A percentile compares a stretch with the other conserved stretches of the same genome.
phyloP scores from a whole-genome alignment of 2,329 filamentous ascomycete species.

The Chalara sp. region DNA sequence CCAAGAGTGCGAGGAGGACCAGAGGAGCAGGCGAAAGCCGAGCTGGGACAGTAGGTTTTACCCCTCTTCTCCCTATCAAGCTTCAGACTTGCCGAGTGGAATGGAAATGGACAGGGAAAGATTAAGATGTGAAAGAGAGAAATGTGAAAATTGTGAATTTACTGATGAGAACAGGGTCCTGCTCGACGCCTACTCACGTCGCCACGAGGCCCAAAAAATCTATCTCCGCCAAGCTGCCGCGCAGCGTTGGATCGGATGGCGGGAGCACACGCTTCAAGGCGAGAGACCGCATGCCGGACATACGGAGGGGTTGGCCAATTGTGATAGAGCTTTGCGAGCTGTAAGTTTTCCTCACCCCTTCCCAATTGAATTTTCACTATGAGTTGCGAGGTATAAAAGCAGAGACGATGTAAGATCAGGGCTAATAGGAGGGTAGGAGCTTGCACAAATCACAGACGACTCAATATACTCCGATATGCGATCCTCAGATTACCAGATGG shows the following conservation, averaged over 20 bases:
- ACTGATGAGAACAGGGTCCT: slow-evolving; percentile 36
- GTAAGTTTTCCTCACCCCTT: slow-evolving; percentile 34
- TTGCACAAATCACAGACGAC: slow-evolving; percentile 52
- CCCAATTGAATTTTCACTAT: not conserved
- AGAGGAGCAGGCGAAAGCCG: slow-evolving; percentile 54
- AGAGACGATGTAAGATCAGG: too few relatives aligned
- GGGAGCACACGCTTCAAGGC: slow-evolving; percentile 46
- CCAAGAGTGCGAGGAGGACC: slow-evolving; percentile 45
- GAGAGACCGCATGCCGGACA: slow-evolving; percentile 40
- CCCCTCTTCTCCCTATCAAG: not conserved
- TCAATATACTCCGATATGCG: slow-evolving; percentile 49
- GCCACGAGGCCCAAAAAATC: slow-evolving; percentile 60
- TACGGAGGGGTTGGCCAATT: slow-evolving; percentile 42
- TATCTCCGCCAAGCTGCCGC: slow-evolving; percentile 54
- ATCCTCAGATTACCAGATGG: slow-evolving; percentile 44
- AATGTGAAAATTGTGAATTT: too few relatives aligned
- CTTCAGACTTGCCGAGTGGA: too few relatives aligned
- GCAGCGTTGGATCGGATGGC: slow-evolving; percentile 50
- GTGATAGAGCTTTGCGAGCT: slow-evolving; percentile 48
- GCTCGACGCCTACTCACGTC: slow-evolving; percentile 52
- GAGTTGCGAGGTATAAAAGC: too few relatives aligned
- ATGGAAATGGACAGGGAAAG: too few relatives aligned
- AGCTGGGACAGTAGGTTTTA: slow-evolving; percentile 51
- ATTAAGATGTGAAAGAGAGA: too few relatives aligned
- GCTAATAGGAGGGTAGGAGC: slow-evolving; percentile 36